Evolutionary conservation across 176 grass and related monocot genomes (phyloP).

Genomic region (Aegilops bicornis): DNA sequence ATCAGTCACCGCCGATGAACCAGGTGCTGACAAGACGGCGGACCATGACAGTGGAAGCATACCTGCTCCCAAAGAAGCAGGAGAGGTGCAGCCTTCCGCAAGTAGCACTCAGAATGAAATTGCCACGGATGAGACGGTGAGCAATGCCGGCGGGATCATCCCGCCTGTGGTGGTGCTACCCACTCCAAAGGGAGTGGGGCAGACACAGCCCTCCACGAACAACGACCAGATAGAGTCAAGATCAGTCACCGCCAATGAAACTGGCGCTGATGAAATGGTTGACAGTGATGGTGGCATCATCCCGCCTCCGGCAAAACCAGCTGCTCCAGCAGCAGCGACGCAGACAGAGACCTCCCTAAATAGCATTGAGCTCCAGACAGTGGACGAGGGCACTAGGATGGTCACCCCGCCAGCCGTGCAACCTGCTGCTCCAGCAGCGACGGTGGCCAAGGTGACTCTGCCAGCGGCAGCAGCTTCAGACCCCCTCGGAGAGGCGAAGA

Average conservation of each 20-base stretch:
- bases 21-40: not conserved
- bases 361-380: not conserved
- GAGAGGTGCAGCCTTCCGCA: not conserved
- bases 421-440: slow-evolving; percentile 2
- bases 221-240: slow-evolving; percentile 1
- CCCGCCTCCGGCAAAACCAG: slow-evolving; percentile 13
- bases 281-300: not conserved
- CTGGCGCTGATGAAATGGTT: not conserved
- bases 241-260: not conserved
- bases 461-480: not conserved
- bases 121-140: not conserved
- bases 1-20: not conserved
- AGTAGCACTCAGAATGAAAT: not conserved
- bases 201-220: not conserved
- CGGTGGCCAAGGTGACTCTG: not conserved
- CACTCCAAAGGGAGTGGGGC: not conserved
- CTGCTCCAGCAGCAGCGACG: not conserved
- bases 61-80: not conserved
- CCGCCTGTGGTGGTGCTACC: slow-evolving; percentile 8
- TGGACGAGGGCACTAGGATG: not conserved
- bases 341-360: not conserved
- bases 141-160: not conserved
- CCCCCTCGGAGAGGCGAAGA: slow-evolving; percentile 48
- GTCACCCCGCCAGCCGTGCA: slow-evolving; percentile 27
- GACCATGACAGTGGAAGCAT: not conserved